These are phyloP conservation scores for Populus nigra DNA, from an alignment of 345 rosid genomes.

Conservation along the genomic window DNA sequence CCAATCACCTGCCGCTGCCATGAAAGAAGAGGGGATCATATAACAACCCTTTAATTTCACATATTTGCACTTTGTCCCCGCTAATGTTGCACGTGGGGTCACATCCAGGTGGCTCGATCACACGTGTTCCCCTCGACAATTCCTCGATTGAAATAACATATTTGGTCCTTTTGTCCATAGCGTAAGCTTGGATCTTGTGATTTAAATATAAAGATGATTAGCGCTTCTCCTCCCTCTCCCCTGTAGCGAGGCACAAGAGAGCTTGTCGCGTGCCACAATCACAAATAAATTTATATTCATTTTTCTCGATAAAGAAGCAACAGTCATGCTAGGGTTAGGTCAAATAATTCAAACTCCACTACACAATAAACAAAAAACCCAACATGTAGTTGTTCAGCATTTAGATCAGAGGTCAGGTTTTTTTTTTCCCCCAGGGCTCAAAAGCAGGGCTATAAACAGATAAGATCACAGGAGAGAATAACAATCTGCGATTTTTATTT, in stretches of 20 bases:
- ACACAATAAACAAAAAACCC: neutral
- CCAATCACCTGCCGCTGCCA: neutral
- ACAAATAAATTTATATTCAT: neutral
- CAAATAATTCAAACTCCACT: constrained; percentile 27
- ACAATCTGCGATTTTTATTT: constrained; percentile 11
- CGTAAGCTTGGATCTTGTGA: constrained; percentile 37
- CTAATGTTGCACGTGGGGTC: constrained; percentile 16
- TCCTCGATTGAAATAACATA: neutral
- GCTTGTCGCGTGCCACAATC: neutral
- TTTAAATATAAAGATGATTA: constrained; percentile 18
- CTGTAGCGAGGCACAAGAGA: no score
- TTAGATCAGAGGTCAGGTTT: neutral
- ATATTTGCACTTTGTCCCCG: constrained; percentile 1
- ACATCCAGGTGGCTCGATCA: constrained; percentile 23
- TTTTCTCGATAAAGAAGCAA: constrained; percentile 7
- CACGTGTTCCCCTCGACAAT: constrained; percentile 18
- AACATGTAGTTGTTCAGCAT: neutral
- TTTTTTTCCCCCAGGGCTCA: neutral
- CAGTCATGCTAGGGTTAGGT: constrained; percentile 25
- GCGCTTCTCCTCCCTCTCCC: neutral
- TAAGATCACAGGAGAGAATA: constrained; percentile 3
- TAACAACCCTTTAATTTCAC: neutral
- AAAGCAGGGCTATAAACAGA: neutral
- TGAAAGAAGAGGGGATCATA: neutral
- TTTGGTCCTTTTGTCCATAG: neutral